These are phyloP conservation scores for Chalaropsis ovoidea DNA, from an alignment of 2,329 filamentous ascomycete genomes.

Conservation along the genomic window DNA sequence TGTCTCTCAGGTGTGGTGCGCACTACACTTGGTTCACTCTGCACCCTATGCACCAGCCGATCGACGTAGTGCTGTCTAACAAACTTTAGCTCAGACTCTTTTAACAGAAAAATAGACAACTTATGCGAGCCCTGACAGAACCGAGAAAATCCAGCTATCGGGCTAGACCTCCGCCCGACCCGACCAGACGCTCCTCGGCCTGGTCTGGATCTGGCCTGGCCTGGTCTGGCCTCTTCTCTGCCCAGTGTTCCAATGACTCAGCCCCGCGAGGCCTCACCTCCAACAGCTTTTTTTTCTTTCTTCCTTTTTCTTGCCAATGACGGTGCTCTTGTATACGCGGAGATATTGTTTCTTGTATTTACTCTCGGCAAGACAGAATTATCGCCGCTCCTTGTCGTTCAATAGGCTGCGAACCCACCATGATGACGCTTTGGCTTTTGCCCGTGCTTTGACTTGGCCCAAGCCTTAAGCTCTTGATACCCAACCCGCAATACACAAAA, in stretches of 20 bases:
- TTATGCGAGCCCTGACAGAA: not conserved
- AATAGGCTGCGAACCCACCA: not conserved
- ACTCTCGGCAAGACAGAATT: not conserved
- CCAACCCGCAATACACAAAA: not conserved
- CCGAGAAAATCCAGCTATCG: not conserved
- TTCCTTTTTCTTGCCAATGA: no score
- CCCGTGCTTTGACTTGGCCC: conserved; percentile 1
- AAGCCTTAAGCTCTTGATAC: not conserved
- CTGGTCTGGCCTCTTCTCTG: not conserved
- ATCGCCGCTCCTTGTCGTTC: not conserved
- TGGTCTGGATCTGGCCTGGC: not conserved
- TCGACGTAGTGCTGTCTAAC: not conserved
- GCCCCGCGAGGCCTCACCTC: not conserved
- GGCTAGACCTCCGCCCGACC: conserved; percentile 2
- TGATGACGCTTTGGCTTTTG: not conserved
- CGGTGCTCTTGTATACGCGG: not conserved
- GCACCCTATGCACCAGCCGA: not conserved
- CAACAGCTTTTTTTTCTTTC: not conserved
- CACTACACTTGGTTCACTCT: conserved; percentile 1
- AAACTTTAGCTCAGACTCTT: not conserved
- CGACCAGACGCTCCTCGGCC: not conserved
- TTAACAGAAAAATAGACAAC: not conserved
- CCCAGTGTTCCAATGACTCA: not conserved
- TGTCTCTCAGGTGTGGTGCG: not conserved
- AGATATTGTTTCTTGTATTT: no score